Evolutionary conservation across 2,329 filamentous ascomycete genomes (phyloP).

Genomic region (Fusarium dimerum): DNA sequence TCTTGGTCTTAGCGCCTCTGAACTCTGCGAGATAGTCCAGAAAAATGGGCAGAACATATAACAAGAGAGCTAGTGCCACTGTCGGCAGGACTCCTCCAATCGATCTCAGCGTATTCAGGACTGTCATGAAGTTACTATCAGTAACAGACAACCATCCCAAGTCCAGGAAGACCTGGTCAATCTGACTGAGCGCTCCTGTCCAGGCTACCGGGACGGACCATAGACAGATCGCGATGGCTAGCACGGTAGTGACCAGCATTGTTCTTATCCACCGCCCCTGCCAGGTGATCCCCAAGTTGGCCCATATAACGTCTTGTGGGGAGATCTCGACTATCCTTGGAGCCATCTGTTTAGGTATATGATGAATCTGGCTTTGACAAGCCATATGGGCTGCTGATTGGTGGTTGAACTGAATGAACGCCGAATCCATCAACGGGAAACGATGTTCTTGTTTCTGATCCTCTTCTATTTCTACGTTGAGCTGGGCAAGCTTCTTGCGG

Average conservation of each 20-base stretch:
- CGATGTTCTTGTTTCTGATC: conserved; percentile 85
- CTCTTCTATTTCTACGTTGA: conserved; percentile 89
- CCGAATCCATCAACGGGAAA: conserved; percentile 91
- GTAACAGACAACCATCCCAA: conserved; percentile 46
- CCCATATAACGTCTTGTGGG: conserved; percentile 91
- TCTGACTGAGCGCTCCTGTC: conserved; percentile 78
- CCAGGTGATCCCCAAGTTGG: conserved; percentile 95
- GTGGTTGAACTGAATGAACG: conserved; percentile 98
- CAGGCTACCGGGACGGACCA: conserved; percentile 92
- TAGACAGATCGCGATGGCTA: conserved; percentile 76
- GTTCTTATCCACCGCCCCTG: conserved; percentile 84
- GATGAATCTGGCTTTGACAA: conserved; percentile 87
- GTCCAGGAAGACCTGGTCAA: conserved; percentile 73
- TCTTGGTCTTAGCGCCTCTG: conserved; percentile 81
- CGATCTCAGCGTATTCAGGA: conserved; percentile 60
- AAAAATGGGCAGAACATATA: conserved; percentile 77
- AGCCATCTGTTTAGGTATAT: conserved; percentile 90
- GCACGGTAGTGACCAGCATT: conserved; percentile 62
- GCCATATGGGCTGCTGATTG: conserved; percentile 98
- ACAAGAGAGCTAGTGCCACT: conserved; percentile 71
- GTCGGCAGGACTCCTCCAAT: conserved; percentile 88
- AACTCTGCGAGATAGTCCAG: conserved; percentile 71
- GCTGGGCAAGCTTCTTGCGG: conserved; percentile 79
- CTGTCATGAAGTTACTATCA: conserved; percentile 10
- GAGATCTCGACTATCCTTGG: conserved; percentile 92